Evolutionary conservation across 805 yeast species (phyloP).

Genomic region (Scheffersomyces spartinae): DNA sequence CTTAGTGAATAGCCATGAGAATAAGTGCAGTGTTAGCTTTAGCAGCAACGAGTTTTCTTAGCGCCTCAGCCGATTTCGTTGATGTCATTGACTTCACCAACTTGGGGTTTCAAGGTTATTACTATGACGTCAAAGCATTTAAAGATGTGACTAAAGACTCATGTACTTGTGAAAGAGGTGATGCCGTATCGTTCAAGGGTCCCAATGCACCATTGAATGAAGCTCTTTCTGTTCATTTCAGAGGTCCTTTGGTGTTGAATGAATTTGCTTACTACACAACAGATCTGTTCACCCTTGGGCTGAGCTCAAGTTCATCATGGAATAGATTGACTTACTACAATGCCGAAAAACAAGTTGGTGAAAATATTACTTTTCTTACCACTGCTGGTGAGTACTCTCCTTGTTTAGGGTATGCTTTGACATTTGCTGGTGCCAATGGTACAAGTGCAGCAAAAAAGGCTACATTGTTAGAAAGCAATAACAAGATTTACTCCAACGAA

Average conservation of each 20-base stretch:
- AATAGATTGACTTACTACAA: slow-evolving; percentile 49
- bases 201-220: slow-evolving; percentile 54
- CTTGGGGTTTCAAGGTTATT: slow-evolving; percentile 45
- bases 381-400: slow-evolving; percentile 47
- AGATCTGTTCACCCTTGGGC: slow-evolving; percentile 28
- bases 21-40: too few relatives aligned
- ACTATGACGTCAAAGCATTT: slow-evolving; percentile 33
- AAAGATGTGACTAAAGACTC: slow-evolving; percentile 27
- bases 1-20: too few relatives aligned
- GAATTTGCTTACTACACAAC: slow-evolving; percentile 55
- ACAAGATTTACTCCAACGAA: slow-evolving; percentile 41
- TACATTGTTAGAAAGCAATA: slow-evolving; percentile 37
- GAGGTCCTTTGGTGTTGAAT: slow-evolving; percentile 58
- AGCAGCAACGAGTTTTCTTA: too few relatives aligned
- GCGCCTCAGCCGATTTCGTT: too few relatives aligned
- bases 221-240: slow-evolving; percentile 64
- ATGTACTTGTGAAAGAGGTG: slow-evolving; percentile 36
- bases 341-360: slow-evolving; percentile 33
- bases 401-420: slow-evolving; percentile 59
- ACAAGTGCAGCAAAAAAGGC: slow-evolving; percentile 30
- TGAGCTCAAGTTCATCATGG: slow-evolving; percentile 34
- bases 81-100: slow-evolving; percentile 39
- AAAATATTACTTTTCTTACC: slow-evolving; percentile 59
- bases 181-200: slow-evolving; percentile 38
- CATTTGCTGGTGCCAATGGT: slow-evolving; percentile 54